Evolutionary conservation across 257 asterid species (phyloP), one percentile per base, ranked within the genome.

Genomic region (Leptodermis oblonga): DNA sequence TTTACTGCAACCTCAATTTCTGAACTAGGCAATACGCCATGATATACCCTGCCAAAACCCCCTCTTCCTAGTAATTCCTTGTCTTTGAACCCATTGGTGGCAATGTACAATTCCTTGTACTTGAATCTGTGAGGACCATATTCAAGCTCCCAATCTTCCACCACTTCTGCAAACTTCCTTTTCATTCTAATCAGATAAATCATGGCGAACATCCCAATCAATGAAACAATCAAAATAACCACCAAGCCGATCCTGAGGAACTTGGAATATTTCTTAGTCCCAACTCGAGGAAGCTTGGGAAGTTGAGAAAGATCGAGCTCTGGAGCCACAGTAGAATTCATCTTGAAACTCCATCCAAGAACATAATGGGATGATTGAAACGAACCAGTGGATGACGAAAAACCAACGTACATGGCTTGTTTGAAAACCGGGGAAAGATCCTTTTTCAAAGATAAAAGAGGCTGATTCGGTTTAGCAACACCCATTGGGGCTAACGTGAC

Each of bases 11-110:
- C 71, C 52, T 82, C 80, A 6, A 54, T 42, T 42, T 70, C 78
- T 0, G 90, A 63, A 0, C 33, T 65, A 3, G 80, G 78, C 80
- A 88, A 48, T 4, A 78, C 67, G 5, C 95, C 95, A 65, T 55
- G 76, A 63, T 88, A 86, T 1, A 88, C 95, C 45, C 74, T 74
- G 1, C 92, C 90, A 23, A 88, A 88, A 13, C 95, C 95, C 0
- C 95, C 92, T 0, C 59, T 65, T 1, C 95, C 61, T 26, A 54
- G 61, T 2, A 54, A 31, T 31, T 54, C 61, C 34, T 25, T 54
- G 33, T 11, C 26, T 10, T 7, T 2, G 7, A 54, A 54, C 4
- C 61, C 61, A 0, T 54, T 54, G 18, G 61, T 54, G 18, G 34
- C 61, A 0, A 25, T 4, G 33, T 54, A 54, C 18, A 54, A 3